A percentile compares a stretch with the other conserved stretches of the same genome.
Conservation (phyloP, 1,284 basidiomycete genomes). For the Xerocomus alliaceus region DNA sequence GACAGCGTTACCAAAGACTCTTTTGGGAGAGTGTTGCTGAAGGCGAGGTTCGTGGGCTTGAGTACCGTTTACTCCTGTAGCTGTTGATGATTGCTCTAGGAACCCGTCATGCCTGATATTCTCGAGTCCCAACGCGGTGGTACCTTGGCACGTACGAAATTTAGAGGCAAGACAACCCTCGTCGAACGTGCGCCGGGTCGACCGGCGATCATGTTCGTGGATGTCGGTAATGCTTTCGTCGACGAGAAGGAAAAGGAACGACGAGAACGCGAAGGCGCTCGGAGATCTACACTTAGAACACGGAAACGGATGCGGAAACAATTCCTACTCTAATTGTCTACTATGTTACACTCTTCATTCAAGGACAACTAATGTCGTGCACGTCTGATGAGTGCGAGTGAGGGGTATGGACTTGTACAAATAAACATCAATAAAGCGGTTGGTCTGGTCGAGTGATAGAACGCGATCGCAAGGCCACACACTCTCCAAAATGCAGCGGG, state of each 20-base stretch:
- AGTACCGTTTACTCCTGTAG: background rate
- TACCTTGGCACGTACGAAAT: slow-evolving; percentile 47
- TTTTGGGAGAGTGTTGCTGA: slow-evolving; percentile 79
- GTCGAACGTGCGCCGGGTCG: slow-evolving; percentile 50
- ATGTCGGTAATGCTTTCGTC: slow-evolving; percentile 72
- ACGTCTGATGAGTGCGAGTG: too few species aligned
- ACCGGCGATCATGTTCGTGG: slow-evolving; percentile 65
- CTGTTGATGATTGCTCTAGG: slow-evolving; percentile 40
- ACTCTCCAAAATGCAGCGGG: slow-evolving; percentile 70
- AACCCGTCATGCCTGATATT: slow-evolving; percentile 60
- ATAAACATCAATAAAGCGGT: slow-evolving; percentile 21
- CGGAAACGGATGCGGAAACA: slow-evolving; percentile 33
- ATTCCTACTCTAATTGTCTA: background rate
- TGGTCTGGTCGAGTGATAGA: background rate
- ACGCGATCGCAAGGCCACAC: slow-evolving; percentile 13
- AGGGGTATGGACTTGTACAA: slow-evolving; percentile 3
- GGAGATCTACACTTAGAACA: slow-evolving; percentile 47
- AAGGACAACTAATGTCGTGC: background rate
- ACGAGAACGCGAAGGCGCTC: slow-evolving; percentile 55
- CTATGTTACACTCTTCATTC: background rate
- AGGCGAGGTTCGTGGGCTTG: slow-evolving; percentile 55
- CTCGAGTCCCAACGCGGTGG: slow-evolving; percentile 52
- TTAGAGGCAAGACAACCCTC: slow-evolving; percentile 44
- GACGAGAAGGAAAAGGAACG: slow-evolving; percentile 58
- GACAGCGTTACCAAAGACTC: slow-evolving; percentile 69